phyloP scores from a whole-genome alignment of 345 rosid genomes.

The Salix suchowensis region DNA sequence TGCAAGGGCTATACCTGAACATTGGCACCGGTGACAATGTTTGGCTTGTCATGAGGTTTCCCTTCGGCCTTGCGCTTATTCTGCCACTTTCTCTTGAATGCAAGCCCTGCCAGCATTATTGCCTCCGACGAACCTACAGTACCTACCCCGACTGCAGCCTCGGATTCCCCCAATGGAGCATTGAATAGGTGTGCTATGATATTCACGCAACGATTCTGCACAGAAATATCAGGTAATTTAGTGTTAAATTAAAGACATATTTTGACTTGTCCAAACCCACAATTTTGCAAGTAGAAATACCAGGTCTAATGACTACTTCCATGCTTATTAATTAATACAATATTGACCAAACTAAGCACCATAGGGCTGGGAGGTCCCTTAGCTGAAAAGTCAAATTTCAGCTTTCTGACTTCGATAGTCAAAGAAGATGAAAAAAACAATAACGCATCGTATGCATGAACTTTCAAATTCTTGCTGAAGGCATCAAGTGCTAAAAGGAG shows the following conservation, averaged over 20 bases:
- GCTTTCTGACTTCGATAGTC: not conserved
- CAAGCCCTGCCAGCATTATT: constrained; percentile 90
- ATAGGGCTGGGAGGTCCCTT: not conserved
- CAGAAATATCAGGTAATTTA: not conserved
- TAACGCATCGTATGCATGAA: not conserved
- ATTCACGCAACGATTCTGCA: constrained; percentile 92
- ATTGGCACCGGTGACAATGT: constrained; percentile 94
- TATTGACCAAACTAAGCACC: not conserved
- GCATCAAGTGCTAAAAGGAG: not conserved
- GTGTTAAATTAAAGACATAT: not conserved
- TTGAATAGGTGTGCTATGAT: constrained; percentile 87
- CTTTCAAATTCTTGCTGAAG: not conserved
- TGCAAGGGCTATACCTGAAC: constrained; percentile 55
- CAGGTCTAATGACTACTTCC: not conserved
- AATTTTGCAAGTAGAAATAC: not conserved
- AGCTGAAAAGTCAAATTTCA: not conserved
- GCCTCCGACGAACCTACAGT: constrained; percentile 97
- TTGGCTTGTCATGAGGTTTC: constrained; percentile 75
- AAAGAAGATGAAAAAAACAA: not conserved
- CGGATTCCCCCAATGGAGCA: constrained; percentile 70
- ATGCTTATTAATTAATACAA: not conserved
- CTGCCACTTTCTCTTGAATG: constrained; percentile 93
- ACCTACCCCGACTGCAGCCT: constrained; percentile 83
- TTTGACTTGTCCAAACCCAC: not conserved
- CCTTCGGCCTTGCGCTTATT: constrained; percentile 83